Evolutionary conservation across 441 rosid species (phyloP), one percentile per base, ranked within the genome.

Genomic region (Syzygium syzygioides): DNA sequence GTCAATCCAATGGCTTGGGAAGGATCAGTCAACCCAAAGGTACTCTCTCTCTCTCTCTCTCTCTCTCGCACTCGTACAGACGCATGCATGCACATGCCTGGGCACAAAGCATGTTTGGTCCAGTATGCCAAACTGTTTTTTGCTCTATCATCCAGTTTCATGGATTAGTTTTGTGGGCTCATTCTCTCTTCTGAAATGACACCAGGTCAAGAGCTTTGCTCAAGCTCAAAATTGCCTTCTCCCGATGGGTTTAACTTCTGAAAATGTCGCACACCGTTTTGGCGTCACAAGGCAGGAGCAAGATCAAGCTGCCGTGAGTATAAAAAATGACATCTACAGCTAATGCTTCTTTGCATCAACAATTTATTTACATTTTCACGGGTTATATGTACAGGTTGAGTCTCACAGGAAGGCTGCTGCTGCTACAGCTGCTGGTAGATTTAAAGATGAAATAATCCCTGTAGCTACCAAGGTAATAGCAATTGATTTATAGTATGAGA

Each of bases 241-340:
- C 86, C 99, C 99, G 23, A 97, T 98, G 99, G 99, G 99, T 86
- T 80, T 98, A 86, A 98, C 99, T 85, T 98, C 99, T 57, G 99
- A 98, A 91, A 98, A 98, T 91, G 99, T 98, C 85, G 99, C 99
- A 53, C 93, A 95, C 17, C 98, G 99, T 79, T 98, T 95, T 90
- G 97, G 98, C 85, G 99, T 98, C 89, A 91, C 97, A 64, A 95
- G 98, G 94, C 94, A 93, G 91, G 99, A 98, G 94, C 99, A 98
- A 91, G 99, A 98, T 88, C 97, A 94, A 92, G 99, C 99, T 89
- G 98, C 99, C 84, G 99, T 98, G 92, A 93, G 99, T 92, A 76
- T 14, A 76, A 76, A 76, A 76, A 25, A 13, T 41, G n/a, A 41
- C n/a, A 76, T 76, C 52, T 76, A 76, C 53, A 13, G n/a, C 45